phyloP scores from a whole-genome alignment of 371 early-diverging fungal genomes.

The Umbelopsis sp. region DNA sequence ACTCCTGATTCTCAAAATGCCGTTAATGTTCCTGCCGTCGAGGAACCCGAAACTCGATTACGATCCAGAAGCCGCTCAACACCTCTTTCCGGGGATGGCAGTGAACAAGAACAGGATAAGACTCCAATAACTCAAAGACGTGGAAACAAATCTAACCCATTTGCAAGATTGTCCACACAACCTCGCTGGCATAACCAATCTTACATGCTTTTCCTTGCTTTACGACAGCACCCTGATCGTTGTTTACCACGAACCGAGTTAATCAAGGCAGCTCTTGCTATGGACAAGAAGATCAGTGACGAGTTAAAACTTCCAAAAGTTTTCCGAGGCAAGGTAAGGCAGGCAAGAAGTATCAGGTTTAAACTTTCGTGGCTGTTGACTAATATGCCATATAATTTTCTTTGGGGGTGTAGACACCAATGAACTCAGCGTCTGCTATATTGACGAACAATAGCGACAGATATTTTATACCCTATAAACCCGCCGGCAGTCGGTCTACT shows the following conservation, averaged over 20 bases:
- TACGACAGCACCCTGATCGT: conserved; percentile 68
- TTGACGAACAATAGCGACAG: conserved; percentile 82
- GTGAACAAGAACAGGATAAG: neutral
- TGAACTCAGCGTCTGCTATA: conserved; percentile 81
- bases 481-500: conserved; percentile 67
- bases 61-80: conserved; percentile 11
- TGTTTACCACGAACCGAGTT: conserved; percentile 72
- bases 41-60: conserved; percentile 2
- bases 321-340: conserved; percentile 80
- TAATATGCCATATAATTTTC: neutral
- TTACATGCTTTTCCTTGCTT: conserved; percentile 78
- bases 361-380: too few species aligned
- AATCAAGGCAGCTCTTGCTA: conserved; percentile 69
- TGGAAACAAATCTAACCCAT: conserved; percentile 21
- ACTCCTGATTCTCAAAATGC: neutral
- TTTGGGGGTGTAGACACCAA: conserved; percentile 63
- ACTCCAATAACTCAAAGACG: conserved; percentile 21
- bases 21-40: neutral
- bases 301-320: conserved; percentile 74
- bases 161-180: conserved; percentile 25
- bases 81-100: conserved; percentile 1
- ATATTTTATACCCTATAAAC: conserved; percentile 75
- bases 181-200: conserved; percentile 90
- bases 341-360: neutral
- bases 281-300: conserved; percentile 74